Evolutionary conservation across 257 asterid species (phyloP), one percentile per base, ranked within the genome.

Genomic region (Cinchona pubescens): DNA sequence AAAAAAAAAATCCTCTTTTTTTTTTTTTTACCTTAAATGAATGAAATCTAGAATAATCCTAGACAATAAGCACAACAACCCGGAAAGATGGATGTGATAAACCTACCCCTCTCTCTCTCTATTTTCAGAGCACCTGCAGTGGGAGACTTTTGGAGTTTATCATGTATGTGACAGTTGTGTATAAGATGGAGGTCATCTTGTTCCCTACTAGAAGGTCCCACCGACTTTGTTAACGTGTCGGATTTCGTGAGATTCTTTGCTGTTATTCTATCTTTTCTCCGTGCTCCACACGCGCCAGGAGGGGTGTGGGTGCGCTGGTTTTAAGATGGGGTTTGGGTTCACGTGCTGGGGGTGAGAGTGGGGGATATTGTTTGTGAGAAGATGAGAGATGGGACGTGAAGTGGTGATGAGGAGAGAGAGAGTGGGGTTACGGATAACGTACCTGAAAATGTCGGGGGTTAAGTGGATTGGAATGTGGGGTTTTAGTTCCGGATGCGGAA

Each of bases 361-460:
- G 69, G 38, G 48, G 23, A 21, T 7, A 7, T 3, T 1, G 29
- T 9, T 3, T 1, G 29, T 9, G 45, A 49, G 68, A 25, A 32
- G 8, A 4, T 3, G 2, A 7, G 9, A 38, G 73, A 48, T 69
- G 48, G 73, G 58, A 30, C 71, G 63, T 45, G 58, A 66, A 46
- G 45, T 3, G 69, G 5, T 11, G 76, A 23, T 3, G 77, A 12
- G 71, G 75, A 58, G 37, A 25, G 76, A 23, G 64, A 69, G 48
- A 3, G 32, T 0, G 32, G 30, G 73, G 7, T 34, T 69, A 12
- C 71, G 84, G 88, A 88, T 90, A 88, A 82, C 96, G 96, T 85
- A 79, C 81, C 76, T 70, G 78, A 84, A 84, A 84, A 67, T 76
- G 74, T 65, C 56, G 56, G 42, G 73, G 42, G 73, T 84, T 68